Base-by-base conservation (phyloP, 1,139 yeast species). In the Saccharomyces hybrid region DNA sequence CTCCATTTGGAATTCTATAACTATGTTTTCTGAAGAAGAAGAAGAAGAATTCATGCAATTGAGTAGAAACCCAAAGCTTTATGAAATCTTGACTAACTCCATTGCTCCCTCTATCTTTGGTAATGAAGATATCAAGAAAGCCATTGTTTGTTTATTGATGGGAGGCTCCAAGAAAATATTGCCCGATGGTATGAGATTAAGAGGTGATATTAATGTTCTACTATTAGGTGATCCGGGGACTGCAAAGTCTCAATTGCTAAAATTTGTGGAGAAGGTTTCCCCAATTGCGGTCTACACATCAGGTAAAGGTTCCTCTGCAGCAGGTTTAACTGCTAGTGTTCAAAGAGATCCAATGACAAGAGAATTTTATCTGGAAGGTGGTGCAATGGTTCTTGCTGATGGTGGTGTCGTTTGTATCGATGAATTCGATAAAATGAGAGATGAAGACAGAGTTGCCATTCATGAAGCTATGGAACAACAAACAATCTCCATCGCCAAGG, bases 401-500 rank as follows among this genome's bases (percentile, higher is more conserved):
- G 98, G 99, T 47, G 99, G 99, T 64, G 97, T 93, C 51, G 98
- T 93, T 51, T 93, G 99, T 79, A 95, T 93, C 68, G 99, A 93
- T 77, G 99, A 93, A 77, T 93, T 93, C 68, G 99, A 93, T 73
- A 93, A 93, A 75, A 93, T 93, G 99, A 80, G 98, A 72, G 99
- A 95, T 68, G 99, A 93, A 71, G 99, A 95, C 72, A 81, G 99
- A 71, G 99, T 93, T 42, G 99, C 99, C 0, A 95, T 93, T 64
- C 99, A 93, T 72, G 99, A 93, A 77, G 99, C 99, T 7, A 93
- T 93, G 99, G 99, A 93, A 75, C 99, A 93, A 73, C 99, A 93
- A 73, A 93, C 99, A 0, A 93, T 93, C 62, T 91, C 98, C n/a
- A 90, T 93, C 70, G 99, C 99, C 50, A 93, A 93, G 71, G 99